Evolutionary conservation across 2,329 filamentous ascomycete species (phyloP).

Genomic region (Aspergillus quadricinctus): DNA sequence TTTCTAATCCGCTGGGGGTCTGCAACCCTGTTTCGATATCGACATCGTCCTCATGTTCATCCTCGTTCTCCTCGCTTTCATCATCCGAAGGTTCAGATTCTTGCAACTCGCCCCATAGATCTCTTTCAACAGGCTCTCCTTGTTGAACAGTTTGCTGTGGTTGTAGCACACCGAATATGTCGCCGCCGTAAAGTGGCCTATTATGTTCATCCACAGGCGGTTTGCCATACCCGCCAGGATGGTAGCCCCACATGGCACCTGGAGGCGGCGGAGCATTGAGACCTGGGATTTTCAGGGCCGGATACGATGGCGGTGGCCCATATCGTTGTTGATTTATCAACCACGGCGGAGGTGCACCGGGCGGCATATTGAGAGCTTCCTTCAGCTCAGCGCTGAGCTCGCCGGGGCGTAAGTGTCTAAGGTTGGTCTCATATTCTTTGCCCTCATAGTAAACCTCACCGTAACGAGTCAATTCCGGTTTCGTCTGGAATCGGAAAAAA

Average conservation of each 20-base stretch:
- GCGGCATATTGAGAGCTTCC: slow-evolving; percentile 89
- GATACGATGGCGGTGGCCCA: slow-evolving; percentile 90
- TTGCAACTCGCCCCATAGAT: slow-evolving; percentile 88
- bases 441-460: slow-evolving; percentile 99
- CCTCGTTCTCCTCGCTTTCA: slow-evolving; percentile 62
- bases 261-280: slow-evolving; percentile 88
- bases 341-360: slow-evolving; percentile 91
- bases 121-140: slow-evolving; percentile 79
- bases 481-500: slow-evolving; percentile 97
- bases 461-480: slow-evolving; percentile 87
- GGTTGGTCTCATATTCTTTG: slow-evolving; percentile 95
- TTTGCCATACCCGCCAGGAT: slow-evolving; percentile 92
- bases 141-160: slow-evolving; percentile 58
- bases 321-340: slow-evolving; percentile 94
- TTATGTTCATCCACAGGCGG: slow-evolving; percentile 93
- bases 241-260: slow-evolving; percentile 89
- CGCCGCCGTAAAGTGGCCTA: slow-evolving; percentile 83
- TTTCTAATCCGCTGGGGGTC: slow-evolving; percentile 69
- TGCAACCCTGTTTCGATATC: slow-evolving; percentile 57
- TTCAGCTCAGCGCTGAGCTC: slow-evolving; percentile 85
- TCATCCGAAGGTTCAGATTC: slow-evolving; percentile 69
- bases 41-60: slow-evolving; percentile 49
- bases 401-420: slow-evolving; percentile 82
- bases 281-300: slow-evolving; percentile 89
- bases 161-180: slow-evolving; percentile 79